Evolutionary conservation across 371 early-diverging fungal genomes (phyloP), one percentile per base, ranked within the genome.

Genomic region (Mortierella sp.): DNA sequence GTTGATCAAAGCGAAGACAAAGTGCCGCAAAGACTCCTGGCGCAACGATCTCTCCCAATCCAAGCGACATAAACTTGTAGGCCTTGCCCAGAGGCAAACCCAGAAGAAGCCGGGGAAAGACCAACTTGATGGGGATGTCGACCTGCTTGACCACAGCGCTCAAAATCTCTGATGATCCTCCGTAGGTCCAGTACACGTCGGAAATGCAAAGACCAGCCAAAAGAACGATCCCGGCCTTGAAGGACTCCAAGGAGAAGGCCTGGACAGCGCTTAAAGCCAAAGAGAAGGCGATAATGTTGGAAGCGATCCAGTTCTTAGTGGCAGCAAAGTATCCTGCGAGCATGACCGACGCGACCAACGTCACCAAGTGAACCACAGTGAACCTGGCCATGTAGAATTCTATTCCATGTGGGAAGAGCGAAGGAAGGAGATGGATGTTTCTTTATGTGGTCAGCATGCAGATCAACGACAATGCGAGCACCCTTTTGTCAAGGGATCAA

Each of bases 141-240:
- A 98, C 93, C 70, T 91, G 93, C 87, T 94, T 96, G 43, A 97
- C 96, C 31, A 99, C 98, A 0, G 95, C 93, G 13, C 96, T 95
- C 98, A 98, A 95, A 64, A 98, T 97, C 45, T 96, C 96, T 4
- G 96, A 94, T 4, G 96, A 95, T 31, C 96, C 96, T 31, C 96
- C 96, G 88, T 97, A 97, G 45, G 96, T 97, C 99, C 98, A 98
- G 79, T 96, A 97, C 65, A 97, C 92, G 85, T 99, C 99, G 80
- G 98, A 98, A 53, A 97, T 76, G 85, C 97, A 97, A 63, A 99
- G 86, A 16, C 96, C 97, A 40, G 89, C 85, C 48, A 99, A 90
- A 64, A 99, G 90, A 39, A 95, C 92, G 80, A 97, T 94, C 26
- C 97, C 99, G 2, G 98, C 96, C 82, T 92, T 91, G 91, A 98